These are phyloP conservation scores for Scedosporium apiospermum DNA, from an alignment of 2,329 filamentous ascomycete species.

Conservation along the genomic window DNA sequence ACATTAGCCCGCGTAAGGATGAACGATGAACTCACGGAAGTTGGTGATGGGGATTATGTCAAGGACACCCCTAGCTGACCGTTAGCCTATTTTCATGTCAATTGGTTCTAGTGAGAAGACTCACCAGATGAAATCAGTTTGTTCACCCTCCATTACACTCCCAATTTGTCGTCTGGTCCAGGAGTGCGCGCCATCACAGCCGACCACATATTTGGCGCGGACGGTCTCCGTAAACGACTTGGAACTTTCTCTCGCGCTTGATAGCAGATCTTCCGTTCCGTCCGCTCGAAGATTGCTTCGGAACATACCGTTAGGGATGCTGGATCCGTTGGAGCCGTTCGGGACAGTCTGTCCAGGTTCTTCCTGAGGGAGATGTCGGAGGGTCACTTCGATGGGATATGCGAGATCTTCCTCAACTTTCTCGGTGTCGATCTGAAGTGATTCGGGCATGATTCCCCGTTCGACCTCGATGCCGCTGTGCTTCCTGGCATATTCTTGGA, in stretches of 20 bases:
- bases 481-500: background rate
- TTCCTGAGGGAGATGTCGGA: constrained; percentile 47
- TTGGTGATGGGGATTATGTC: constrained; percentile 34
- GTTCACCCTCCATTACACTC: constrained; percentile 45
- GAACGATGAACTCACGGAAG: background rate
- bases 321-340: constrained; percentile 26
- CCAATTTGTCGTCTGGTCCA: constrained; percentile 52
- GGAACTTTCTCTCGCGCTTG: background rate
- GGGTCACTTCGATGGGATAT: constrained; percentile 50
- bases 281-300: constrained; percentile 48
- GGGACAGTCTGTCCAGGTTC: constrained; percentile 20
- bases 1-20: no score
- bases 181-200: constrained; percentile 58
- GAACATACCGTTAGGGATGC: constrained; percentile 28
- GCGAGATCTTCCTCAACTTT: constrained; percentile 36
- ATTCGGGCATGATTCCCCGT: constrained; percentile 47
- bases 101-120: background rate
- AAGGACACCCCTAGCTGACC: constrained; percentile 28
- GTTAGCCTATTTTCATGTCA: background rate
- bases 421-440: constrained; percentile 41
- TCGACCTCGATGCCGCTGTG: constrained; percentile 40
- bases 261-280: constrained; percentile 43
- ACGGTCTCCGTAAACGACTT: constrained; percentile 28
- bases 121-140: constrained; percentile 39
- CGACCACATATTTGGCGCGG: constrained; percentile 54